Conservation (phyloP, 2,329 filamentous ascomycete species). For the Camillea tinctor region DNA sequence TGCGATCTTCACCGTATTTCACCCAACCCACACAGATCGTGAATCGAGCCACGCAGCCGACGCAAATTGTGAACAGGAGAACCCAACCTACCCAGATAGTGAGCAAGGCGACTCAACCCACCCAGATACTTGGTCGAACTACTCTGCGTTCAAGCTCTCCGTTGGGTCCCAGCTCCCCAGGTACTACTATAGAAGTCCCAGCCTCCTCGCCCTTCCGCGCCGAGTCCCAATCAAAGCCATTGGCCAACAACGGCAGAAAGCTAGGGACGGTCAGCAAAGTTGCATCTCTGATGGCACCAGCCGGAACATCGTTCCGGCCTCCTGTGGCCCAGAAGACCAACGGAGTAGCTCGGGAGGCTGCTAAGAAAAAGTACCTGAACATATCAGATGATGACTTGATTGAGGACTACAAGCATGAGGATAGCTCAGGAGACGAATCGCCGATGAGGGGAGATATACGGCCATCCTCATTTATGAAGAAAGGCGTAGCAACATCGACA, state of each 20-base stretch:
- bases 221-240: constrained; percentile 33
- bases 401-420: constrained; percentile 32
- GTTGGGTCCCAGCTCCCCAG: constrained; percentile 43
- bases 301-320: constrained; percentile 68
- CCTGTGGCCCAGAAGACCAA: constrained; percentile 31
- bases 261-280: constrained; percentile 38
- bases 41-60: constrained; percentile 53
- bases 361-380: constrained; percentile 29
- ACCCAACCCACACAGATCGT: constrained; percentile 44
- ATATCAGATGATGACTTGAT: constrained; percentile 34
- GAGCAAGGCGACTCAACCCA: constrained; percentile 35
- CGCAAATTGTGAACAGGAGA: constrained; percentile 52
- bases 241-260: constrained; percentile 14
- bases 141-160: constrained; percentile 37
- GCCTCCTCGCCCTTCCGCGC: constrained; percentile 77
- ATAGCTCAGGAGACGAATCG: constrained; percentile 32
- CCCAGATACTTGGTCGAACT: constrained; percentile 37
- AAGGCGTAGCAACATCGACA: constrained; percentile 7
- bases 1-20: constrained; percentile 44
- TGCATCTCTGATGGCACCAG: constrained; percentile 68
- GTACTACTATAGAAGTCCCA: constrained; percentile 68
- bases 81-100: constrained; percentile 42
- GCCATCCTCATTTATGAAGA: constrained; percentile 32
- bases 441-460: constrained; percentile 34
- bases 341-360: constrained; percentile 36